These are phyloP conservation scores for Colletotrichum sp. DNA, from an alignment of 2,329 filamentous ascomycete genomes.

Conservation along the genomic window DNA sequence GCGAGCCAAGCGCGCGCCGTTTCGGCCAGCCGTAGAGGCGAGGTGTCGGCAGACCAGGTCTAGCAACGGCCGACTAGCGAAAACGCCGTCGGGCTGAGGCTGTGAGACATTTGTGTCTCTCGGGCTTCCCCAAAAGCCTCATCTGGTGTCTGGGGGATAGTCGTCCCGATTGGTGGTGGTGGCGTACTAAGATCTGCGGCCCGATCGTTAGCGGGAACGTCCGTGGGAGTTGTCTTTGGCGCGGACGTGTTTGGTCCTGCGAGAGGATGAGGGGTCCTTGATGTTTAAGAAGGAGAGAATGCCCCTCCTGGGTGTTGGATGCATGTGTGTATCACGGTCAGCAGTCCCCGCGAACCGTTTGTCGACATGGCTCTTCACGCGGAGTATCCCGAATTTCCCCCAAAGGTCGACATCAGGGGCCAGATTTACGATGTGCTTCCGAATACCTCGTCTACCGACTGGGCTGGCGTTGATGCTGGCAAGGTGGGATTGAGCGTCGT, in stretches of 20 bases:
- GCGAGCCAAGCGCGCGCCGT: background rate
- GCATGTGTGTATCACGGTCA: background rate
- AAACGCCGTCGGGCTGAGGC: background rate
- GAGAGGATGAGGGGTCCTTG: background rate
- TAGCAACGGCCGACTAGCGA: background rate
- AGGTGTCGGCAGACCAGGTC: background rate
- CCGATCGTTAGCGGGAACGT: background rate
- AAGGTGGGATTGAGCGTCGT: background rate
- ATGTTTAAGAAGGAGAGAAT: background rate
- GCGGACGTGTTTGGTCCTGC: background rate
- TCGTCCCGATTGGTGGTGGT: background rate
- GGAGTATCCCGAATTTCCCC: background rate
- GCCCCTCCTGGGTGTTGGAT: background rate
- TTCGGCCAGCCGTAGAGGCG: background rate
- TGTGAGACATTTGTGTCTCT: background rate
- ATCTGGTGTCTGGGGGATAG: background rate
- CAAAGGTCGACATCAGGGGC: slow-evolving; percentile 2
- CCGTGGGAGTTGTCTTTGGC: background rate
- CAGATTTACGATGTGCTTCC: slow-evolving; percentile 18
- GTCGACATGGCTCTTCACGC: background rate
- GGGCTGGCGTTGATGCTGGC: background rate
- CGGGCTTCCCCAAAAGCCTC: slow-evolving; percentile 3
- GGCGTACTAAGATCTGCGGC: background rate
- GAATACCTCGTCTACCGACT: background rate
- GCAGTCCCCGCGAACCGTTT: background rate